Evolutionary conservation across 805 yeast species (phyloP), one percentile per base, ranked within the genome.

Genomic region (Wickerhamiella occidentalis): DNA sequence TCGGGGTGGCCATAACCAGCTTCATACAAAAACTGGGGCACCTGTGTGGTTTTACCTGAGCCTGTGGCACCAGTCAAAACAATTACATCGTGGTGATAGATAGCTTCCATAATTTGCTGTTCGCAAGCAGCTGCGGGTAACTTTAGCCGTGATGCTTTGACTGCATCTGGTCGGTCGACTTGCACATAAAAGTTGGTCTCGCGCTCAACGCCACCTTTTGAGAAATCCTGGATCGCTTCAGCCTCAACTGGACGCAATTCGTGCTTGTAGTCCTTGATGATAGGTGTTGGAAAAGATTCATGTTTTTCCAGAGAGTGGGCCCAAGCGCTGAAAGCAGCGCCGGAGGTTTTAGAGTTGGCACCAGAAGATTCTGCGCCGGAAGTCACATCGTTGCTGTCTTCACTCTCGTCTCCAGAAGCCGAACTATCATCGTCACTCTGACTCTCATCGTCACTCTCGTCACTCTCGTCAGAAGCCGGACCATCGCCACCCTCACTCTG

Each of bases 11-110:
- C 96, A 61, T 82, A 90, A 1, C 97, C 97, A 0, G 95, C 78
- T 65, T 92, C 99, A 61, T 79, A 86, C 41, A 92, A 66, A 60
- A 92, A 92, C 63, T 92, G 99, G 0, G 99, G 98, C 4, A 92
- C 88, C 66, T 92, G 99, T 0, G 99, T 92, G 1, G 98, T 92
- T 64, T 92, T 92, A 66, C 98, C 98, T 2, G 96, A 87, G 58
- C 98, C 98, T 0, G 98, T 92, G 59, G 88, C 97, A 72, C 98
- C 98, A 68, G 96, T 90, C 22, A 92, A 73, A 12, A 92, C 81
- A 0, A 88, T 79, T 52, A 90, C 82, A 59, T 88, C 96, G 60
- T 90, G 84, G 59, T 90, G 94, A 61, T 84, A 85, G 46, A 92
- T 76, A 1, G 96, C 95, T 63, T 92, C 99, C 96, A 92, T 86